Evolutionary conservation across 2,329 filamentous ascomycete genomes (phyloP).

Genomic region (Daldinia sp.): DNA sequence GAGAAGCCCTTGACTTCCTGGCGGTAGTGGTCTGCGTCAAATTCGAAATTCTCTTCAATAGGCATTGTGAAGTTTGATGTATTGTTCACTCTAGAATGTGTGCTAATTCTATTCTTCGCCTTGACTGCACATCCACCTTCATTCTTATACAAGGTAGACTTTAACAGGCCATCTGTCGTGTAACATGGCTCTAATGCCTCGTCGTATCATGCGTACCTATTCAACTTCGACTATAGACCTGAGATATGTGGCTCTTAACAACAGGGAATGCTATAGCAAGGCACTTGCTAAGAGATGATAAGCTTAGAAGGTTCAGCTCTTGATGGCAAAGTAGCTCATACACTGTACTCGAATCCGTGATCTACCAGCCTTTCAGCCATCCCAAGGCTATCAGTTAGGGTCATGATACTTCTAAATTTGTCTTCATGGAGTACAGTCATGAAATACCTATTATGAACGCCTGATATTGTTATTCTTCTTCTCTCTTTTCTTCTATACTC

Average conservation of each 20-base stretch:
- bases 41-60: constrained; percentile 19
- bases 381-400: neutral
- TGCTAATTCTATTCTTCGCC: neutral
- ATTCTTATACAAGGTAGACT: neutral
- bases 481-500: neutral
- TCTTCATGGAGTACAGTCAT: neutral
- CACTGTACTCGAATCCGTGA: neutral
- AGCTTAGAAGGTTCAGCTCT: neutral
- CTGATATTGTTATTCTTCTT: neutral
- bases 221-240: neutral
- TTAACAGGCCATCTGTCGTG: neutral
- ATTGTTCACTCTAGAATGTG: neutral
- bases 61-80: constrained; percentile 7
- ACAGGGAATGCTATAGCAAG: neutral
- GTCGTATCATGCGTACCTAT: neutral
- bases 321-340: neutral
- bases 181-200: neutral
- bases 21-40: constrained; percentile 9
- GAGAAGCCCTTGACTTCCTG: neutral
- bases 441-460: neutral
- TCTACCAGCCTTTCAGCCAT: neutral
- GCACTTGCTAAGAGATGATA: neutral
- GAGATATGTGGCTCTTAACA: neutral
- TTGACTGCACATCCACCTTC: neutral
- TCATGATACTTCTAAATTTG: neutral